Base-by-base conservation (phyloP, 345 rosid genomes). In the Laguncularia racemosa region DNA sequence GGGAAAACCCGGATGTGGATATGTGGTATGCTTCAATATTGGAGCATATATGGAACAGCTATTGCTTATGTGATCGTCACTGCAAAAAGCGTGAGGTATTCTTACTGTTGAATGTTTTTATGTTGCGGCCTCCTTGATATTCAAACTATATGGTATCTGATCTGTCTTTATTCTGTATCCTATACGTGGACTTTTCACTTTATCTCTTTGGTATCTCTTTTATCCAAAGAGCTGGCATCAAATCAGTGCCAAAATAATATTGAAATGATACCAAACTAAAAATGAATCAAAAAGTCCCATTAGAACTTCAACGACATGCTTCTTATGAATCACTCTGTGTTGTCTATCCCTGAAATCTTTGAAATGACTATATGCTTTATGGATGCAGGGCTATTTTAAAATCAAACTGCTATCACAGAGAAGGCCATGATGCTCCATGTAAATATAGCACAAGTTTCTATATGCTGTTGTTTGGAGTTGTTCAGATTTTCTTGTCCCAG, bases 31-130 rank as follows among this genome's bases (percentile, higher is more conserved):
- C 73, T 82, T 67, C 81, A 74, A 56, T 55, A 81, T 54, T 40
- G 68, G 60, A 53, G 55, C 56, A 59, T 81, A n/a, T 55, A 72
- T 55, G 86, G 85, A 57, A 54, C 56, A 67, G 72, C 21, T 26
- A 20, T 83, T 67, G 89, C 84, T 38, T 83, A 78, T 76, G 79
- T 78, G 59, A 67, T 83, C 55, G 78, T 81, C 6, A 67, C 85
- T 59, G 61, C 89, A 28, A 76, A 73, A 57, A 44, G 85, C 50
- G 65, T 80, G 71, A 76, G 85, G 89, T 80, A 71, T 6, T 2
- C 28, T 3, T 23, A n/a, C n/a, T 1, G 28, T 23, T 23, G 28
- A 23, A 23, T 23, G 28, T 23, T 23, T 23, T 23, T 23, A 23
- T 23, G 28, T 23, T 23, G 5, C 28, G 5, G 28, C 28, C 28